Evolutionary conservation across 2,329 filamentous ascomycete genomes (phyloP).

Genomic region (Hypoxylon sp.): DNA sequence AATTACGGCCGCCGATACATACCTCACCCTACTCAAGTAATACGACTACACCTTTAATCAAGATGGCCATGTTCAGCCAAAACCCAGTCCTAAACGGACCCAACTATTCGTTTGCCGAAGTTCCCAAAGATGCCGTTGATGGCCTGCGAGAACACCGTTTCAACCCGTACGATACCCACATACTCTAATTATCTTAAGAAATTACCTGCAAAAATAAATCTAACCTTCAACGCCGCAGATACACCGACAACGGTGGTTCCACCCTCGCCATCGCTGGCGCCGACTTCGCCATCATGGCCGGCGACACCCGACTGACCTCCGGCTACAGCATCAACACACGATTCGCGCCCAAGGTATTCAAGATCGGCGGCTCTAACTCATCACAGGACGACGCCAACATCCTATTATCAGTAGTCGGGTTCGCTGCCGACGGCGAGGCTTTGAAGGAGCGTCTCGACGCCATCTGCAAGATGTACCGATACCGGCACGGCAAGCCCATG

Average conservation of each 20-base stretch:
- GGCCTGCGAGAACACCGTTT: slow-evolving; percentile 83
- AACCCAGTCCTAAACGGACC: slow-evolving; percentile 78
- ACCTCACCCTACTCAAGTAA: slow-evolving; percentile 15
- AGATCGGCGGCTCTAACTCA: slow-evolving; percentile 91
- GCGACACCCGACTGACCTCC: slow-evolving; percentile 94
- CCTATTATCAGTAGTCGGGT: slow-evolving; percentile 93
- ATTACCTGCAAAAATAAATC: slow-evolving; percentile 8
- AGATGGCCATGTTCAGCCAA: slow-evolving; percentile 79
- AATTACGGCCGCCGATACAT: slow-evolving; percentile 10
- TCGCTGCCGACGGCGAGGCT: slow-evolving; percentile 93
- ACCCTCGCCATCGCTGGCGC: slow-evolving; percentile 94
- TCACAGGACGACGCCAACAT: slow-evolving; percentile 88
- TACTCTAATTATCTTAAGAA: slow-evolving; percentile 1
- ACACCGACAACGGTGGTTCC: slow-evolving; percentile 97
- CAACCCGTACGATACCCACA: slow-evolving; percentile 79
- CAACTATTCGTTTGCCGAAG: slow-evolving; percentile 77
- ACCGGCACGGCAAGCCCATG: slow-evolving; percentile 98
- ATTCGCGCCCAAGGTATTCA: slow-evolving; percentile 95
- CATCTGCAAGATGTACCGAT: slow-evolving; percentile 98
- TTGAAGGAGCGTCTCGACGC: slow-evolving; percentile 94
- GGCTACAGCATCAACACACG: slow-evolving; percentile 99
- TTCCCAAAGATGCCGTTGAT: slow-evolving; percentile 67
- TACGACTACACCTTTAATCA: slow-evolving; percentile 49
- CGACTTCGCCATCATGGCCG: slow-evolving; percentile 96
- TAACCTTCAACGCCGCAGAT: slow-evolving; percentile 66